Evolutionary conservation across 2,329 filamentous ascomycete genomes (phyloP), one percentile per base, ranked within the genome.

Genomic region (Dothistroma septosporum): DNA sequence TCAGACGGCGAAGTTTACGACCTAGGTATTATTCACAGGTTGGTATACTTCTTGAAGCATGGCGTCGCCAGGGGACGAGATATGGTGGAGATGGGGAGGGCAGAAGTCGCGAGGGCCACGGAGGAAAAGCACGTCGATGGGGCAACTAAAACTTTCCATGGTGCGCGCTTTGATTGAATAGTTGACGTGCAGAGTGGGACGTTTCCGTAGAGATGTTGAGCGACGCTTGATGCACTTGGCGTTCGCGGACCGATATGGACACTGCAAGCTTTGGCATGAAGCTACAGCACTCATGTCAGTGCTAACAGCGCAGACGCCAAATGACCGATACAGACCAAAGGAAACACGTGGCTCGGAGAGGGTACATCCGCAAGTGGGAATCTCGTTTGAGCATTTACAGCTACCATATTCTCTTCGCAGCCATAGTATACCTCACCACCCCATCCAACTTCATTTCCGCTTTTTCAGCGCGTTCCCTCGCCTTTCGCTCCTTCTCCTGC

Each of bases 351-450:
- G 14, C 41, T 44, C 41, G n/a, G 41, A 19, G 8, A 44, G 14
- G 41, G 19, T 5, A 44, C 19, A n/a, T 19, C 41, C 9, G n/a
- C 16, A 7, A 19, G 6, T 44, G 49, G 37, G 31, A n/a, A 24
- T 2, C n/a, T 22, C 28, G 22, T 32, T 11, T 2, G 4, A 28
- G 24, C 4, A 44, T 53, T 21, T 32, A 10, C 28, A n/a, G 16
- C 70, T 77, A 97, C 94, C 94, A 99, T 69, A 99, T 99, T 73
- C 94, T 84, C 82, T 97, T 97, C 0, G 91, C 91, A 69, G 92
- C 88, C 94, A 97, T 97, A 73, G 92, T 91, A 78, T 97, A 99
- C 69, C 94, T 83, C 68, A 82, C 85, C 64, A 86, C 91, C 73
- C 78, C 85, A 70, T 82, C 89, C 76, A 85, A 85, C 73, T 84